Conservation (phyloP, 2,329 filamentous ascomycete genomes). For the Colletotrichum simmondsii region DNA sequence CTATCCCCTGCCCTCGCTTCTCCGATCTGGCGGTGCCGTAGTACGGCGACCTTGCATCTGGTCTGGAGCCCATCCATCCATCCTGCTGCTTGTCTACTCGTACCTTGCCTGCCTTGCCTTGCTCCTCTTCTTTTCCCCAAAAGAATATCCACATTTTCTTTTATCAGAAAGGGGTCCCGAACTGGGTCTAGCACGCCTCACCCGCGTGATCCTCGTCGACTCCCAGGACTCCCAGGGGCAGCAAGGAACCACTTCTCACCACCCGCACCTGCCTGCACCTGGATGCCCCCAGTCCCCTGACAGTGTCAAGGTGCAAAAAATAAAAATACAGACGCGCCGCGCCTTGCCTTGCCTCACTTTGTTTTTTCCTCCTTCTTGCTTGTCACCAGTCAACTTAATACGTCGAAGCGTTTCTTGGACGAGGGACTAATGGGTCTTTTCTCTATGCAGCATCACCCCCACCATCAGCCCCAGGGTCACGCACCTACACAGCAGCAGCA, state of each 20-base stretch:
- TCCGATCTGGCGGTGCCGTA: constrained; percentile 35
- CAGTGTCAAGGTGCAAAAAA: constrained; percentile 55
- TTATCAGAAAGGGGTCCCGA: constrained; percentile 35
- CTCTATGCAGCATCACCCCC: constrained; percentile 80
- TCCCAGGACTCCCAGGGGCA: constrained; percentile 45
- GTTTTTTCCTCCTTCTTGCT: constrained; percentile 48
- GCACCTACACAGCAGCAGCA: constrained; percentile 73
- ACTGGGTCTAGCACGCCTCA: constrained; percentile 60
- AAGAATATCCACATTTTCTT: constrained; percentile 34
- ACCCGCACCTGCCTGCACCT: constrained; percentile 44
- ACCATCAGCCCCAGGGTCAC: constrained; percentile 79
- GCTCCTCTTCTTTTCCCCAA: constrained; percentile 2
- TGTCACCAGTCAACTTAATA: constrained; percentile 34
- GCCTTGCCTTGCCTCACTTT: constrained; percentile 45
- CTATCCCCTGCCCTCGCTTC: constrained; percentile 26
- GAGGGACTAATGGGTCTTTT: constrained; percentile 67
- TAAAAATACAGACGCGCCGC: constrained; percentile 62
- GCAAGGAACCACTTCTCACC: constrained; percentile 11
- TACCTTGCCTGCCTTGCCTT: background rate
- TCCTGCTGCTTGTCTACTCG: no score
- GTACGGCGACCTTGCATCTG: constrained; percentile 20
- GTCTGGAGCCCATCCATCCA: constrained; percentile 10
- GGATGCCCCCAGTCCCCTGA: constrained; percentile 54
- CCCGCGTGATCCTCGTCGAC: constrained; percentile 58
- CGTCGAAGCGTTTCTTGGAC: constrained; percentile 46